Evolutionary conservation across 306 rosid genomes (phyloP).

Genomic region (Gastrolobium villosum): DNA sequence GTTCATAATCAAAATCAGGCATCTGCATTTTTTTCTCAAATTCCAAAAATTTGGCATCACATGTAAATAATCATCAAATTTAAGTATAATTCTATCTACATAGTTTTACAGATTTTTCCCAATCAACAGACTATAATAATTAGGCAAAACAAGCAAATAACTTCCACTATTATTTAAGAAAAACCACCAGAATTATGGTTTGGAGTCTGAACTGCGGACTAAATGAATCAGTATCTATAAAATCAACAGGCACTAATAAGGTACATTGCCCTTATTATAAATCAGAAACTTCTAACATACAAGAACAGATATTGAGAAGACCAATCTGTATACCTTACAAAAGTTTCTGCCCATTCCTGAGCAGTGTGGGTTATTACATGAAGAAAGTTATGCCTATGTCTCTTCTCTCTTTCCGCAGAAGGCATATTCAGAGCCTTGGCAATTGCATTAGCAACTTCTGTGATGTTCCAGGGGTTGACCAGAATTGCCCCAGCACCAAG

Average conservation of each 20-base stretch:
- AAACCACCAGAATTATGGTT: conserved; percentile 1
- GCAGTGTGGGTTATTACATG: conserved; percentile 90
- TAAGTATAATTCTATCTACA: conserved; percentile 23
- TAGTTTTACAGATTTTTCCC: neutral
- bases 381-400: conserved; percentile 73
- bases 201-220: conserved; percentile 1
- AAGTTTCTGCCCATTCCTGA: conserved; percentile 97
- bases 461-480: conserved; percentile 92
- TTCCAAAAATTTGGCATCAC: neutral
- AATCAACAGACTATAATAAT: neutral
- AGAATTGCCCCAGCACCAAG: conserved; percentile 91
- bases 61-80: conserved; percentile 13
- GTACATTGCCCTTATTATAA: neutral
- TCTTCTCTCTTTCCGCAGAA: conserved; percentile 75
- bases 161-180: neutral
- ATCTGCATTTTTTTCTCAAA: conserved; percentile 17
- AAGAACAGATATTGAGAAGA: conserved; percentile 22
- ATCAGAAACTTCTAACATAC: neutral
- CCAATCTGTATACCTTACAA: conserved; percentile 71
- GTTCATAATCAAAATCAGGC: conserved; percentile 2
- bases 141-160: conserved; percentile 28
- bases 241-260: conserved; percentile 15
- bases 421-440: conserved; percentile 75
- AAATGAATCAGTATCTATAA: neutral
- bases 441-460: conserved; percentile 84